phyloP scores from a whole-genome alignment of 2,329 filamentous ascomycete genomes.

The Epichloe uncinata region DNA sequence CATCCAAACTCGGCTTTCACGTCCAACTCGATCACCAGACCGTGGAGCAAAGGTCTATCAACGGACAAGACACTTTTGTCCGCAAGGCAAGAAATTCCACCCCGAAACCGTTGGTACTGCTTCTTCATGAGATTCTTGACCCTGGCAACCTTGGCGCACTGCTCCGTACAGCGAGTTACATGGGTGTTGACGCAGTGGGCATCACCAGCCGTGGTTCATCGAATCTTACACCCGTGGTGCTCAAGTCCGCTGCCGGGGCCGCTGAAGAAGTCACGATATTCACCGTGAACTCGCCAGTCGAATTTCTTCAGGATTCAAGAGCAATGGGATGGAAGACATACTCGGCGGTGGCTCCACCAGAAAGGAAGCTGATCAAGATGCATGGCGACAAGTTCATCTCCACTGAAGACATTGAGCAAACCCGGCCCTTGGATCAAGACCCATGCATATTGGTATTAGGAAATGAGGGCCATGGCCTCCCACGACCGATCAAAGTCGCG shows the following conservation, averaged over 20 bases:
- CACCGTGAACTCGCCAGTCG: slow-evolving; percentile 48
- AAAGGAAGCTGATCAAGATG: slow-evolving; percentile 19
- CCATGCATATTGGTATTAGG: slow-evolving; percentile 75
- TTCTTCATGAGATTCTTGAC: slow-evolving; percentile 68
- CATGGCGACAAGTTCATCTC: slow-evolving; percentile 33
- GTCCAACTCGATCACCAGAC: slow-evolving; percentile 54
- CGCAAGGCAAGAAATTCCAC: slow-evolving; percentile 16
- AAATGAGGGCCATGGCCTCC: slow-evolving; percentile 64
- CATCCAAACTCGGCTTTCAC: slow-evolving; percentile 37
- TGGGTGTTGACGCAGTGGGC: slow-evolving; percentile 76
- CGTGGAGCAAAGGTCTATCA: slow-evolving; percentile 58
- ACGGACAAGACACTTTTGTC: slow-evolving; percentile 48
- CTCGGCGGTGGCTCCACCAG: slow-evolving; percentile 49
- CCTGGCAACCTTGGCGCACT: slow-evolving; percentile 86
- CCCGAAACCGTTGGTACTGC: slow-evolving; percentile 54
- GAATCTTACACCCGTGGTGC: slow-evolving; percentile 58
- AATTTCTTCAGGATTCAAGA: slow-evolving; percentile 57
- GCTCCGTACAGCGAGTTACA: slow-evolving; percentile 74
- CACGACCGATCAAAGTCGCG: slow-evolving; percentile 46
- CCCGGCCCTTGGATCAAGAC: slow-evolving; percentile 39
- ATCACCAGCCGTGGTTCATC: slow-evolving; percentile 64
- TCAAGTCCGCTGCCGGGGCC: slow-evolving; percentile 83
- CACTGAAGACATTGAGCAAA: slow-evolving; percentile 32
- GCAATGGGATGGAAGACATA: slow-evolving; percentile 71
- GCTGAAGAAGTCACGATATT: slow-evolving; percentile 69